Evolutionary conservation across 1,284 basidiomycete species (phyloP), one percentile per base, ranked within the genome.

Genomic region (Cystobasidium slooffiae): DNA sequence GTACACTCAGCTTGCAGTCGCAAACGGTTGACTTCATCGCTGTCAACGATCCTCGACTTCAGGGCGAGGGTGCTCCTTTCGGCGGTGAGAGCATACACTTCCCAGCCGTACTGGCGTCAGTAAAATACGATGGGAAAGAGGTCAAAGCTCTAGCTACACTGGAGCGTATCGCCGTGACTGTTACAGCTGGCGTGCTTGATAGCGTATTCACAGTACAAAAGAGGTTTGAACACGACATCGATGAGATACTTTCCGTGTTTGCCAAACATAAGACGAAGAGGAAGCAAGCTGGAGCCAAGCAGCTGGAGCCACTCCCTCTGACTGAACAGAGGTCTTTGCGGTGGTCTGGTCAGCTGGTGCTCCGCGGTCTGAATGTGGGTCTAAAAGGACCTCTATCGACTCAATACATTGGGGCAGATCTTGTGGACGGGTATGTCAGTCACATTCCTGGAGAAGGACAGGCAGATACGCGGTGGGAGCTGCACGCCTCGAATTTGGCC

Each of bases 141-240:
- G 80, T 91, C n/a, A 84, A 88, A 61, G 83, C 87, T 4, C 82
- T 89, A 37, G 85, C 86, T 6, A 83, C 88, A 41, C 82, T 93
- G 52, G 90, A 91, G 18, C 86, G 87, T 66, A 85, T 92, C 77
- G 85, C 88, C 39, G 82, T 91, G 68, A 89, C 87, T 78, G 85
- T 93, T 76, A 92, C 91, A 78, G 90, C 90, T 6, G 88, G 88
- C 1, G 88, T 92, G 77, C 89, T 91, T 87, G 92, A 94, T 79
- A 90, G 89, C 7, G 81, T 93, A 3, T 85, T 93, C 1, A 87
- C 87, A 1, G 89, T 93, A 12, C 91, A 92, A 79, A 89, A 91
- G 77, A 92, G 92, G 79, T 93, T 92, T 75, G 91, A 90, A 7
- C 88, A 90, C 79, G 92, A 93, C 81, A 91, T 93, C 82, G 90